Conservation (phyloP, 768 basidiomycete species). For the Auriscalpium vulgare region DNA sequence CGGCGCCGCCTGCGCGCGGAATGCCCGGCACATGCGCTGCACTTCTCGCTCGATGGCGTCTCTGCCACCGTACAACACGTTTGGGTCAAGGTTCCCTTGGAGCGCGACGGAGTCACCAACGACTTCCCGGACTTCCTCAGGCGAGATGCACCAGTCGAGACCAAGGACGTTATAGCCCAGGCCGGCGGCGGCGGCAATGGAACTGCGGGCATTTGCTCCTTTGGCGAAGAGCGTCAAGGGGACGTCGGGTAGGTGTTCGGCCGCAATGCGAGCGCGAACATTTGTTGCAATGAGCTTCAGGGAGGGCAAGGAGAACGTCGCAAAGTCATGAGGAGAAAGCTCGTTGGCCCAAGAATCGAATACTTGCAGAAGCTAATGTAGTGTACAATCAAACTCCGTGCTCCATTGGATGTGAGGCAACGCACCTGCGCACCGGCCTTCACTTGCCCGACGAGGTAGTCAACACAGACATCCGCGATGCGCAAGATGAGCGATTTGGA, state of each 20-base stretch:
- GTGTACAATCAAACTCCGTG: not conserved
- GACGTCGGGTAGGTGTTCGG: conserved; percentile 44
- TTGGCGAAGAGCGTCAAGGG: conserved; percentile 95
- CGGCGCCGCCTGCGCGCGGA: conserved; percentile 42
- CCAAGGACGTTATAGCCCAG: conserved; percentile 84
- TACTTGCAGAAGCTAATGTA: conserved; percentile 76
- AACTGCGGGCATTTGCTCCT: conserved; percentile 74
- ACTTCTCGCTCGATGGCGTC: conserved; percentile 84
- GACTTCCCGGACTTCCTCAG: conserved; percentile 54
- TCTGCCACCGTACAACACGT: conserved; percentile 74
- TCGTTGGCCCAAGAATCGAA: conserved; percentile 98
- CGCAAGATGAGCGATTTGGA: conserved; percentile 67
- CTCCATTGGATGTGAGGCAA: not conserved
- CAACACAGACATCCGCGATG: conserved; percentile 85
- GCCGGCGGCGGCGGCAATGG: conserved; percentile 40
- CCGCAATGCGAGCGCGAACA: conserved; percentile 52
- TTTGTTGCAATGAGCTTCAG: conserved; percentile 62
- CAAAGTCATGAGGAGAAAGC: conserved; percentile 82
- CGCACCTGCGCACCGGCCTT: conserved; percentile 92
- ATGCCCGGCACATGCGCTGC: conserved; percentile 73
- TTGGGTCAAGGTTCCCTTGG: conserved; percentile 94
- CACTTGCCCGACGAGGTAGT: conserved; percentile 87
- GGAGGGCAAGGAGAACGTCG: conserved; percentile 74
- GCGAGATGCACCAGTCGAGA: conserved; percentile 87
- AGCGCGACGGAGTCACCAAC: conserved; percentile 59